These are phyloP conservation scores for Dothideomycetes sp. DNA, from an alignment of 2,329 filamentous ascomycete species.

Conservation along the genomic window DNA sequence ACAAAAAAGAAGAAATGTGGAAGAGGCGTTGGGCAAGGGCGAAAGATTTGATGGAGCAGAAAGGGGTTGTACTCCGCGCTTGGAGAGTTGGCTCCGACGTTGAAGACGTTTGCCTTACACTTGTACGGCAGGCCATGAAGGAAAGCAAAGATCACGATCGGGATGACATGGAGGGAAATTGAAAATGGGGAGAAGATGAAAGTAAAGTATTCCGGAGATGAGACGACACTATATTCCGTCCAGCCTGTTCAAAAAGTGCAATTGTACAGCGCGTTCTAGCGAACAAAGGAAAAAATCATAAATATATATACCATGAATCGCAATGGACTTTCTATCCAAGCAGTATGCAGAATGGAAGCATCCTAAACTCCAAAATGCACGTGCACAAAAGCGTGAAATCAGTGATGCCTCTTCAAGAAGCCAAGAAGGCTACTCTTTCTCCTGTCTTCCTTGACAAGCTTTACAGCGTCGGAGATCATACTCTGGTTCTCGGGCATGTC, in stretches of 20 bases:
- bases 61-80: conserved; percentile 58
- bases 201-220: conserved; percentile 2
- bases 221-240: conserved; percentile 1
- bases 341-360: not conserved
- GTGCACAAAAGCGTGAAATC: not conserved
- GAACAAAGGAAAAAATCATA: not conserved
- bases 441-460: conserved; percentile 2
- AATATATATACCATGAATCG: not conserved
- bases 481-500: conserved; percentile 1
- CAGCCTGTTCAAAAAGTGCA: too few relatives aligned
- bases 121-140: conserved; percentile 49
- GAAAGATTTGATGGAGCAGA: conserved; percentile 48
- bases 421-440: conserved; percentile 3
- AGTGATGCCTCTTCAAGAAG: conserved; percentile 4
- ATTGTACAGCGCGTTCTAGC: not conserved
- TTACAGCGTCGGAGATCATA: conserved; percentile 6
- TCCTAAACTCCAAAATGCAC: too few relatives aligned
- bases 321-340: not conserved
- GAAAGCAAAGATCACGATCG: conserved; percentile 16
- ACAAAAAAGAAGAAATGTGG: conserved; percentile 67
- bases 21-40: conserved; percentile 54
- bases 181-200: not conserved
- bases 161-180: conserved; percentile 5
- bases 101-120: conserved; percentile 50
- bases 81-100: conserved; percentile 68